phyloP scores from a whole-genome alignment of 495 filamentous ascomycete species.

The Chaetomium tenue region DNA sequence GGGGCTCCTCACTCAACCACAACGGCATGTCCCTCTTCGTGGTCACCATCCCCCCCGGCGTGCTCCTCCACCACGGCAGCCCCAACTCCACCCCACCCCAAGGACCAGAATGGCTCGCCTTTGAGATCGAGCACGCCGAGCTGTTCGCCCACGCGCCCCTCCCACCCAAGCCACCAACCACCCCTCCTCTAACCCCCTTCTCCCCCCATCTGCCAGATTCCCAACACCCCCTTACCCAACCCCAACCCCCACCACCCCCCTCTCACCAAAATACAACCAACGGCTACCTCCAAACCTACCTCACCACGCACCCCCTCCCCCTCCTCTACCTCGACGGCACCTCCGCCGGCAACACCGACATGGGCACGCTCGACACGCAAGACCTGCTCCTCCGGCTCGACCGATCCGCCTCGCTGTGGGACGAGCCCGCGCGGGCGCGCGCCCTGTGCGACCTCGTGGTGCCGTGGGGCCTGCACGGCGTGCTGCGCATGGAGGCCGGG shows the following conservation, averaged over 20 bases:
- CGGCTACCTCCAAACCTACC: constrained; percentile 56
- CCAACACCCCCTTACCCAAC: not conserved
- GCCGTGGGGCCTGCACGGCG: constrained; percentile 57
- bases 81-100: constrained; percentile 38
- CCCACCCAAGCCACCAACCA: not conserved
- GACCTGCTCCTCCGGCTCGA: constrained; percentile 50
- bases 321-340: constrained; percentile 64
- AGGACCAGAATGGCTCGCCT: constrained; percentile 65
- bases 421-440: constrained; percentile 48
- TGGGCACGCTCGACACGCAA: constrained; percentile 62
- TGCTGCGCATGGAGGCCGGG: constrained; percentile 66
- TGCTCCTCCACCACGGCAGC: constrained; percentile 63
- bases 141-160: constrained; percentile 46
- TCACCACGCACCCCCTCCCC: constrained; percentile 47
- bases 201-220: not conserved
- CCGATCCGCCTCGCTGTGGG: not conserved
- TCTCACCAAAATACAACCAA: not conserved
- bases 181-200: not conserved
- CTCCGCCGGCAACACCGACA: constrained; percentile 55
- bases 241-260: not conserved
- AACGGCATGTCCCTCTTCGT: constrained; percentile 68
- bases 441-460: constrained; percentile 51
- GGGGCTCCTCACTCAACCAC: constrained; percentile 65
- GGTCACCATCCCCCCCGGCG: constrained; percentile 56
- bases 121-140: constrained; percentile 67